Evolutionary conservation across 352 stramenopile genomes (phyloP).

Genomic region (Globisporangium canariense): DNA sequence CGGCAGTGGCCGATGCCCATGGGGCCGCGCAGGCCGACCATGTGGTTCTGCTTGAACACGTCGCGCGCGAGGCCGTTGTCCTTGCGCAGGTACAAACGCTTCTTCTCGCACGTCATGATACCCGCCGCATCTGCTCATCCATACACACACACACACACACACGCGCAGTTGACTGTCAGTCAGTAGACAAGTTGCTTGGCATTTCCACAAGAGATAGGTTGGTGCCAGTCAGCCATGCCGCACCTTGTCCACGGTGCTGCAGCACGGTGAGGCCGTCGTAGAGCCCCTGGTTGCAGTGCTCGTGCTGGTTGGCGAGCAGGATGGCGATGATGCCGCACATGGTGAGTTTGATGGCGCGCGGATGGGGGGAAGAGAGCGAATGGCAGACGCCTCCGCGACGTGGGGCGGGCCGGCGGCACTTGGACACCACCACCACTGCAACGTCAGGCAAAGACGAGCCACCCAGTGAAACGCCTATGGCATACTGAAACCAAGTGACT

Average conservation of each 20-base stretch:
- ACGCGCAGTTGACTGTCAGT: background rate
- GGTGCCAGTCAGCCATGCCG: background rate
- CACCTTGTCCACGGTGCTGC: conserved; percentile 97
- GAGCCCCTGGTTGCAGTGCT: conserved; percentile 92
- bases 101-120: conserved; percentile 94
- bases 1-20: conserved; percentile 97
- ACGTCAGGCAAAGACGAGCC: conserved; percentile 7
- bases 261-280: conserved; percentile 98
- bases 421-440: conserved; percentile 9
- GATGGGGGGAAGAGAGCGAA: conserved; percentile 4
- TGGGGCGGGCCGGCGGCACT: background rate
- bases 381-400: conserved; percentile 1
- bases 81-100: conserved; percentile 95
- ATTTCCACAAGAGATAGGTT: background rate
- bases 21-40: conserved; percentile 93
- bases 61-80: conserved; percentile 98
- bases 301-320: conserved; percentile 93
- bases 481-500: background rate
- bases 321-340: conserved; percentile 99
- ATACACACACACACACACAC: background rate
- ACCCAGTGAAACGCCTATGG: background rate
- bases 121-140: conserved; percentile 78
- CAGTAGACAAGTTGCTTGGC: background rate
- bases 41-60: conserved; percentile 99
- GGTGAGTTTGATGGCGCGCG: conserved; percentile 14